These are phyloP conservation scores for Creolimax fragrantissima DNA, from an alignment of 78 protist genomes.

Conservation along the genomic window DNA sequence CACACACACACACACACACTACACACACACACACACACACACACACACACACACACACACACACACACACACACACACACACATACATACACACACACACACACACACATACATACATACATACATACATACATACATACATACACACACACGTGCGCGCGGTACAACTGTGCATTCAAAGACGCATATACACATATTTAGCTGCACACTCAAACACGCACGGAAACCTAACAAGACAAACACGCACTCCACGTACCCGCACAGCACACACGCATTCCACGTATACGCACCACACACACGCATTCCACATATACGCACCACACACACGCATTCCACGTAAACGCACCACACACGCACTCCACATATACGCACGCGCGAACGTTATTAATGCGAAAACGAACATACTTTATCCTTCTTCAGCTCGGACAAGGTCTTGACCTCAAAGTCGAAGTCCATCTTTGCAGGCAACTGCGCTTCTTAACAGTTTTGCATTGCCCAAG, in stretches of 20 bases:
- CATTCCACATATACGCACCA: not conserved
- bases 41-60: not conserved
- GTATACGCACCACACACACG: not conserved
- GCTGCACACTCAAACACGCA: not conserved
- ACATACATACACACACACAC: not conserved
- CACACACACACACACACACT: not conserved
- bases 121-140: not conserved
- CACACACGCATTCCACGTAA: not conserved
- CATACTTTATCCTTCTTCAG: too few species aligned
- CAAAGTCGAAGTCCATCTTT: too few species aligned
- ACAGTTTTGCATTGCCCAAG: too few species aligned
- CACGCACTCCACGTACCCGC: not conserved
- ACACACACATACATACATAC: not conserved
- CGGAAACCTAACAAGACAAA: not conserved
- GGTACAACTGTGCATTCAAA: not conserved
- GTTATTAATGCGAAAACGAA: not conserved
- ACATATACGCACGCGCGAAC: not conserved
- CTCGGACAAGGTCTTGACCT: too few species aligned
- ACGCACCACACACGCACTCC: not conserved
- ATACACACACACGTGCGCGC: not conserved
- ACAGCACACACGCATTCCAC: not conserved
- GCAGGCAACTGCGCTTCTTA: too few species aligned
- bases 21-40: not conserved
- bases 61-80: not conserved
- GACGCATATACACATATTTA: not conserved